Evolutionary conservation across 2,329 filamentous ascomycete genomes (phyloP).

Genomic region (Lachnellula suecica): DNA sequence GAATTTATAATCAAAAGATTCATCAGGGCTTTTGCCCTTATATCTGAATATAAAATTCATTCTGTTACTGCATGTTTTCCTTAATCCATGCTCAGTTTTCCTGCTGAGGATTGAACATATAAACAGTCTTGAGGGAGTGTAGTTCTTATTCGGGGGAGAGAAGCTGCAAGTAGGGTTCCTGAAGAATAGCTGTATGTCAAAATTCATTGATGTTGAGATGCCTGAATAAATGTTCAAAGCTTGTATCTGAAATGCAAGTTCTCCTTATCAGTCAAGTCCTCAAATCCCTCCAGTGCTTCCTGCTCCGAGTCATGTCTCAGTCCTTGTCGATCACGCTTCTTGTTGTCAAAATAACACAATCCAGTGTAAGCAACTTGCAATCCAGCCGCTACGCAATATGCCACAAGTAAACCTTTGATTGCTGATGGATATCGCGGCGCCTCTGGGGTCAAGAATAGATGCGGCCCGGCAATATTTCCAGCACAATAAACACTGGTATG

Average conservation of each 20-base stretch:
- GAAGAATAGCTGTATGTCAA: too few species aligned
- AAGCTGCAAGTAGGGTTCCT: too few species aligned
- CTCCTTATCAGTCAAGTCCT: constrained; percentile 65
- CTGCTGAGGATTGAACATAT: too few species aligned
- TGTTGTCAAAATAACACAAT: constrained; percentile 13
- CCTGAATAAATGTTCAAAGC: too few species aligned
- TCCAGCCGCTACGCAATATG: constrained; percentile 13
- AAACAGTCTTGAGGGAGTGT: too few species aligned
- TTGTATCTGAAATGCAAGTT: constrained; percentile 68
- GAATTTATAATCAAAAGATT: too few species aligned
- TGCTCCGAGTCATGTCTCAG: constrained; percentile 36
- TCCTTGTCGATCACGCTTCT: constrained; percentile 6
- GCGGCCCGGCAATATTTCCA: constrained; percentile 64
- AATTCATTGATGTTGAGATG: too few species aligned
- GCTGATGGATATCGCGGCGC: constrained; percentile 50
- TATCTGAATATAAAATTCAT: too few species aligned
- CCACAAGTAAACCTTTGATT: constrained; percentile 46
- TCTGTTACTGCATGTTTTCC: too few species aligned
- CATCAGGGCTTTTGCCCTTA: too few species aligned
- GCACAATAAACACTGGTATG: constrained; percentile 65
- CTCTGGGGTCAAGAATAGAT: constrained; percentile 57
- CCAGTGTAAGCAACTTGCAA: neutral
- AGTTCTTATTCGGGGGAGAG: too few species aligned
- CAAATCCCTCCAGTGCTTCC: constrained; percentile 57
- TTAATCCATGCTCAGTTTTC: too few species aligned